Evolutionary conservation across 2,329 filamentous ascomycete species (phyloP), one percentile per base, ranked within the genome.

Genomic region (Fusarium chlamydosporum): DNA sequence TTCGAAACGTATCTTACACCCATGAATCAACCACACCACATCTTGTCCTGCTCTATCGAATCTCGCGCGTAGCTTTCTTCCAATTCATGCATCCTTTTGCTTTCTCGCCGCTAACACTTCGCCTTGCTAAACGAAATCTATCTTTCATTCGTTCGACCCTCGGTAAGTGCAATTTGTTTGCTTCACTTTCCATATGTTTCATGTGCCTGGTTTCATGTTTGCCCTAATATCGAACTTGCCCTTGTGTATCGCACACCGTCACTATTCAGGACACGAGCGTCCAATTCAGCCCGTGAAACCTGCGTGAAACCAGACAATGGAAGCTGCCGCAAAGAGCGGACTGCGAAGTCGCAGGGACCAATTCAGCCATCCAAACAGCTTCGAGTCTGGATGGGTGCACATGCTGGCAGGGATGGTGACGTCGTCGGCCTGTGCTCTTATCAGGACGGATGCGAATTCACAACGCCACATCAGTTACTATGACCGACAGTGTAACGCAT

Each of bases 101-200:
- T 26, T 45, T 48, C 55, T 43, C 37, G 42, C 50, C 27, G 42
- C 20, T 10, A 50, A 16, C 46, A 18, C 45, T 58, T 41, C 27
- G 16, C 29, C 31, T 40, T 41, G 26, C 33, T 45, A 50, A 16
- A 31, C 43, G 31, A 43, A 38, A 51, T 29, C 20, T 60, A 18
- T 35, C 2, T 53, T 38, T 34, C 45, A 47, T 41, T 35, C 52
- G 31, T 33, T 41, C 46, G 35, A 37, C 20, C 42, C 38, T 67
- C 41, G 56, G 67, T 69, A 59, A 69, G 67, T 69, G 48, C 46
- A 35, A 64, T 57, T 43, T 67, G 35, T 50, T 67, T 67, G 41
- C 61, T 62, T 69, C 63, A 60, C 33, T 59, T 26, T 65, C 40
- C 33, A 46, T 40, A 34, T 51, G 34, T 56, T 65, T 52, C 20